Base-by-base conservation (phyloP, 1,139 yeast genomes). In the Kluyveromyces marxianus region DNA sequence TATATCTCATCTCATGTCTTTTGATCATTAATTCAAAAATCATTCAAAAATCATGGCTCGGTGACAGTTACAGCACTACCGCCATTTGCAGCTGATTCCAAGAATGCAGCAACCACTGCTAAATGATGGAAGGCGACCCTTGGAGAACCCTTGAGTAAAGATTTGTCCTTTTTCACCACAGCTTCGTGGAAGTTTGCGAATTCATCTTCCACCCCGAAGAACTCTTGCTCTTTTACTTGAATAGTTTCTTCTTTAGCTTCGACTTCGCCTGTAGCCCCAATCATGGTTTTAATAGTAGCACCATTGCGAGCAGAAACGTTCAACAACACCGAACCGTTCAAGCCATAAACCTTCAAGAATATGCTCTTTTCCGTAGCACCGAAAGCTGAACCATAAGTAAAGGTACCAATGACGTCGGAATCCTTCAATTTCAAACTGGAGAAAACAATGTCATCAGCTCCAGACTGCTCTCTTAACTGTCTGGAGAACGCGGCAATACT, bases 361-460 rank as follows among this genome's bases (percentile, higher is more conserved):
- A 81, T 75, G 31, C 76, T 68, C 65, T 86, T 85, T 44, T 81
- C 83, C 48, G 87, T 76, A 44, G 92, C 86, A 44, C 96, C 96
- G 59, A 88, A 84, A n/a, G 90, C 81, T 35, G 95, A 83, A 40
- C 95, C 95, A 61, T 89, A 89, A 28, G 90, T 83, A 70, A 87
- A 89, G 31, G 92, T 81, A 55, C 97, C 97, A 62, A 88, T 82
- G 25, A 72, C 79, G 41, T 87, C 87, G 37, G 74, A 69, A 45
- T 70, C 65, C 57, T 75, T 72, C 63, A 85, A 60, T 56, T 76
- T 76, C 51, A 83, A 62, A 27, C 89, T 77, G 4, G 95, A 77
- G 59, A 81, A 86, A 50, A 86, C 74, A 37, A 83, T 73, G 66
- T 90, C 97, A 52, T 81, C 90, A 48, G 83, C 75, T 41, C 96